These are phyloP conservation scores for Candida tropicalis DNA, from an alignment of 1,139 yeast genomes.

Conservation along the genomic window DNA sequence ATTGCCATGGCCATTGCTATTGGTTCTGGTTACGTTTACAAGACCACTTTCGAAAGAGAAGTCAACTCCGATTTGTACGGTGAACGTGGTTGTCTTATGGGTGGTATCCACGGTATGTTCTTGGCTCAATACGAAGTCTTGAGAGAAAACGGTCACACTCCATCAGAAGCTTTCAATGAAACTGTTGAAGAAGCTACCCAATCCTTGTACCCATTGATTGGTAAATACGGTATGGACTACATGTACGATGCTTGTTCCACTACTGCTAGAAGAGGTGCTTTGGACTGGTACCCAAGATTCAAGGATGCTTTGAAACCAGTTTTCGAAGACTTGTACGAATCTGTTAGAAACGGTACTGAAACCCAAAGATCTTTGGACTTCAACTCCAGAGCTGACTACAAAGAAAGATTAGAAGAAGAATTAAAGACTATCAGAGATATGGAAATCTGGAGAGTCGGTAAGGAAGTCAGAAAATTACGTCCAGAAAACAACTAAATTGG, in stretches of 20 bases:
- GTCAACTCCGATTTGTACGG: constrained; percentile 99
- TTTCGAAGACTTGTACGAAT: constrained; percentile 91
- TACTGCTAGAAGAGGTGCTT: constrained; percentile 99
- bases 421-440: constrained; percentile 89
- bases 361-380: constrained; percentile 97
- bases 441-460: constrained; percentile 99
- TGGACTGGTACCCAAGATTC: constrained; percentile 99
- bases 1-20: constrained; percentile 98
- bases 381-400: constrained; percentile 97
- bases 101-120: constrained; percentile 99
- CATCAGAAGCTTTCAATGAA: constrained; percentile 99
- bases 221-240: constrained; percentile 99
- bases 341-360: constrained; percentile 95
- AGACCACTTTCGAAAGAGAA: constrained; percentile 98
- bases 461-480: constrained; percentile 99
- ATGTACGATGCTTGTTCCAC: constrained; percentile 99
- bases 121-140: constrained; percentile 99
- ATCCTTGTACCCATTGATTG: constrained; percentile 97
- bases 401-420: constrained; percentile 94
- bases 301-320: constrained; percentile 99
- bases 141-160: constrained; percentile 99
- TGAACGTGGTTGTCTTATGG: constrained; percentile 99
- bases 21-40: constrained; percentile 99
- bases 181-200: constrained; percentile 99
- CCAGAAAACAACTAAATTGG: constrained; percentile 86